These are phyloP conservation scores for Gillenia trifoliata DNA, from an alignment of 306 rosid species.

Conservation along the genomic window DNA sequence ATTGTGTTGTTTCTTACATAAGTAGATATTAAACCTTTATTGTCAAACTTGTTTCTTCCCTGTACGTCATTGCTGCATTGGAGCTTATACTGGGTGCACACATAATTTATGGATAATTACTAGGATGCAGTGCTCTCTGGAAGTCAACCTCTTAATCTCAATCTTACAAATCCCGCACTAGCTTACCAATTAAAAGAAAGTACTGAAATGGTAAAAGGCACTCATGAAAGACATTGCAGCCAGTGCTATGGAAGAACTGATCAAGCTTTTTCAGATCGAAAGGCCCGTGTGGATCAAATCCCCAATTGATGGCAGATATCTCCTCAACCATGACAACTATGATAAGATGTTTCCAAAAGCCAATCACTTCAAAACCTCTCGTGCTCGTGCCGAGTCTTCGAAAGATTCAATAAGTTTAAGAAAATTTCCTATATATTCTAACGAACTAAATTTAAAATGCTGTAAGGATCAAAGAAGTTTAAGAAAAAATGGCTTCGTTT, in stretches of 20 bases:
- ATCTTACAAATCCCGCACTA: slow-evolving; percentile 3
- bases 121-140: not conserved
- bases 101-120: no score
- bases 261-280: slow-evolving; percentile 27
- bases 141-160: slow-evolving; percentile 9
- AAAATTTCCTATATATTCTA: not conserved
- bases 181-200: not conserved
- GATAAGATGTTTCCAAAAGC: slow-evolving; percentile 23
- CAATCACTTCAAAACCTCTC: slow-evolving; percentile 16
- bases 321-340: slow-evolving; percentile 46
- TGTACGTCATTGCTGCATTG: no score
- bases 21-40: no score
- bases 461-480: not conserved
- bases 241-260: slow-evolving; percentile 48
- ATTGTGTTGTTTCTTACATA: no score
- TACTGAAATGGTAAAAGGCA: slow-evolving; percentile 31
- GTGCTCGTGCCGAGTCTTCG: slow-evolving; percentile 44
- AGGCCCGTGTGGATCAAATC: slow-evolving; percentile 58
- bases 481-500: not conserved
- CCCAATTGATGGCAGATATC: slow-evolving; percentile 8
- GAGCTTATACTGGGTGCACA: no score
- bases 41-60: no score
- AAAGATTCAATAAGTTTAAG: no score
- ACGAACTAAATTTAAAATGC: not conserved
- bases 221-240: slow-evolving; percentile 38